Percentiles rank a stretch among this genome's conserved stretches.
Conservation (phyloP, 805 yeast genomes). For the Candida gorgasii region DNA sequence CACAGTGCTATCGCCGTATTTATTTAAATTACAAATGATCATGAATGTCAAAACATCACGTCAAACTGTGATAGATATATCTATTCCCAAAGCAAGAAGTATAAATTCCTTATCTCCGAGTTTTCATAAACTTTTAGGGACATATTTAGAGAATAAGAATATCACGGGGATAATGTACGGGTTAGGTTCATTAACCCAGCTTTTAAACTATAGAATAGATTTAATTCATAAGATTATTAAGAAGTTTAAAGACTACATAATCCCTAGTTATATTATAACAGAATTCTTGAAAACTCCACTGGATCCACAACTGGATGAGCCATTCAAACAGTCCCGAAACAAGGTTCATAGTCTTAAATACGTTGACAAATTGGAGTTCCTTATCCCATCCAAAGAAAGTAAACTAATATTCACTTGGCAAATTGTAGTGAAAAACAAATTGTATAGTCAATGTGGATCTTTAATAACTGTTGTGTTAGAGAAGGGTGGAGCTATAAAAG, state of each 20-base stretch:
- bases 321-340: too few species aligned
- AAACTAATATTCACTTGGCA: conserved; percentile 24
- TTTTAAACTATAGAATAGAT: conserved; percentile 24
- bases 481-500: conserved; percentile 2
- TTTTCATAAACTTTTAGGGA: conserved; percentile 19
- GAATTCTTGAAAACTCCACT: conserved; percentile 11
- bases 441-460: conserved; percentile 27
- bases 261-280: conserved; percentile 14
- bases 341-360: conserved; percentile 24
- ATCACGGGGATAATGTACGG: conserved; percentile 32
- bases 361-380: conserved; percentile 20
- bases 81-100: not conserved
- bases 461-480: conserved; percentile 8
- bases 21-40: conserved; percentile 22
- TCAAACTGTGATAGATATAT: not conserved
- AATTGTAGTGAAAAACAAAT: conserved; percentile 20
- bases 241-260: conserved; percentile 19
- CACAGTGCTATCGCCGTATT: conserved; percentile 8
- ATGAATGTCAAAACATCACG: conserved; percentile 16
- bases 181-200: conserved; percentile 30
- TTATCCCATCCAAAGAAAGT: conserved; percentile 12
- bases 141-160: conserved; percentile 27
- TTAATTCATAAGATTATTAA: conserved; percentile 22
- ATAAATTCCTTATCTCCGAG: conserved; percentile 22
- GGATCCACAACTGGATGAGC: too few species aligned